Evolutionary conservation across 73 alveolate species (phyloP).

Genomic region (Blepharisma stoltei): DNA sequence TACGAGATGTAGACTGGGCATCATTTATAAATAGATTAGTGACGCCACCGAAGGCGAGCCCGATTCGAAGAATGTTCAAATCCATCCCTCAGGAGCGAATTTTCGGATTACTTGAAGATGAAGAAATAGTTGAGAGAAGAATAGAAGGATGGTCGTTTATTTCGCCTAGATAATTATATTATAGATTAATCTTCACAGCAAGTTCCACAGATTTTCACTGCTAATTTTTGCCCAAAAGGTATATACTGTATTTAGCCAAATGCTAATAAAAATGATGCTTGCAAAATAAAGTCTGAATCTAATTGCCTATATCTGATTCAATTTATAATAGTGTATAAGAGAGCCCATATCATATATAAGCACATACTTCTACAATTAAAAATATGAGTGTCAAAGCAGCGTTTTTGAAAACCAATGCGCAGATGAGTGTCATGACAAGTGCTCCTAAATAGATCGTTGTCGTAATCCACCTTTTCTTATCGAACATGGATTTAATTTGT

Average conservation of each 20-base stretch:
- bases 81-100: neutral
- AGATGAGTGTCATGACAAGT: neutral
- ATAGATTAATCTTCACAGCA: constrained; percentile 13
- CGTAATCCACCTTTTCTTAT: neutral
- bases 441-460: constrained; percentile 13
- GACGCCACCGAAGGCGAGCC: constrained; percentile 3
- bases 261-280: no score
- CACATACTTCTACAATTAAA: neutral
- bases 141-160: constrained; percentile 23
- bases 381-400: neutral
- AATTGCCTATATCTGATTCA: no score
- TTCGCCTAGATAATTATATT: neutral
- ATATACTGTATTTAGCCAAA: no score
- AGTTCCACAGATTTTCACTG: constrained; percentile 11
- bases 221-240: constrained; percentile 18
- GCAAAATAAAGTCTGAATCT: no score
- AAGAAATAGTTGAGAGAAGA: neutral
- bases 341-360: constrained; percentile 13
- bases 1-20: constrained; percentile 71
- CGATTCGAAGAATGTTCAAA: constrained; percentile 7
- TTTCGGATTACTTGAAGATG: constrained; percentile 17
- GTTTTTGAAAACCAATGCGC: constrained; percentile 17
- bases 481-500: neutral
- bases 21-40: constrained; percentile 58
- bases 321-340: no score